A percentile compares a stretch with the other conserved stretches of the same genome.
These are phyloP conservation scores for Lathyrus tuberosus DNA, from an alignment of 306 rosid genomes.

Conservation along the genomic window DNA sequence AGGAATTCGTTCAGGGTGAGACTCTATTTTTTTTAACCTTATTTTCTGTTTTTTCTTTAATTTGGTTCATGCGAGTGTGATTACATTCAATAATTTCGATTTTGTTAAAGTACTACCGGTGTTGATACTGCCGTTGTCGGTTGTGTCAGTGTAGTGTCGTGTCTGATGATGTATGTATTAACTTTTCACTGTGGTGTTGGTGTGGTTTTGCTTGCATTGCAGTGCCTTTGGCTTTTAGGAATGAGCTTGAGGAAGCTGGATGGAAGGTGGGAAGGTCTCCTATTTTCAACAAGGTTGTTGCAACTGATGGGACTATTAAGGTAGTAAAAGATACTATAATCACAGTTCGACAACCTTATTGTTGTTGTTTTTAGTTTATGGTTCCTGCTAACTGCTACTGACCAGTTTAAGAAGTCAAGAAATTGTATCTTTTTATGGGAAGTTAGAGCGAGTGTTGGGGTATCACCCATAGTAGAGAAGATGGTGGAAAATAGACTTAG, in stretches of 20 bases:
- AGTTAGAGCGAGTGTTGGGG: too few relatives aligned
- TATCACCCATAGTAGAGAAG: too few relatives aligned
- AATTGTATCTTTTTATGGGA: neutral
- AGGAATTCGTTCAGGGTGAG: conserved; percentile 73
- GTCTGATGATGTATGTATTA: neutral
- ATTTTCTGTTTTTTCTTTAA: neutral
- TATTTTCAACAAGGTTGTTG: conserved; percentile 62
- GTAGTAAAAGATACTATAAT: conserved; percentile 51
- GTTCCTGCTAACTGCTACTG: neutral
- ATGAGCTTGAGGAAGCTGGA: conserved; percentile 84
- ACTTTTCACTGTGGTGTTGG: conserved; percentile 5
- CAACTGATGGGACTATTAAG: conserved; percentile 94
- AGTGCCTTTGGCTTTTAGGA: conserved; percentile 92
- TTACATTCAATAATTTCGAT: neutral
- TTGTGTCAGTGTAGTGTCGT: neutral
- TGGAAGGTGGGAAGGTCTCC: conserved; percentile 96
- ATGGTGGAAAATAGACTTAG: too few relatives aligned
- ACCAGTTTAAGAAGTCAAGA: neutral
- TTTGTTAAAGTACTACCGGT: neutral
- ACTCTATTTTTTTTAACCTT: neutral
- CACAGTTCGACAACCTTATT: neutral
- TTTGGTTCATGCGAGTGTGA: neutral
- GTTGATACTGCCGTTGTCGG: too few relatives aligned
- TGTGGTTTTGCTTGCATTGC: conserved; percentile 34
- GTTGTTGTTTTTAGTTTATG: conserved; percentile 8